phyloP scores from a whole-genome alignment of 1,284 basidiomycete genomes.

The Apiotrichum sp. region DNA sequence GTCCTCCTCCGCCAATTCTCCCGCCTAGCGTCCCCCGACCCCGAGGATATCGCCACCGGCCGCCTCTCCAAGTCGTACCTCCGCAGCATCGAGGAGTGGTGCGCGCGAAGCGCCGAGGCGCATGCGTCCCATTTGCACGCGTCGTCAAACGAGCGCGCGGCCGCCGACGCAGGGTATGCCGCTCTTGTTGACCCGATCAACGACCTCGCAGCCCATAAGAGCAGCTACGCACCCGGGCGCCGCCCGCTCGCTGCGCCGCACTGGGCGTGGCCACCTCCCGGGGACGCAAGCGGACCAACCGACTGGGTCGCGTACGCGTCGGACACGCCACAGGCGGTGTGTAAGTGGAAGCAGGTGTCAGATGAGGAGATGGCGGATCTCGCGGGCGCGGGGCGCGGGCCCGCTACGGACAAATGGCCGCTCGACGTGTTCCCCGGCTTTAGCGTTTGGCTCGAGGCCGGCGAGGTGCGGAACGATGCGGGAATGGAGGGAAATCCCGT shows the following conservation, averaged over 20 bases:
- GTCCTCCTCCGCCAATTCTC: not conserved
- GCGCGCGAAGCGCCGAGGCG: not conserved
- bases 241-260: not conserved
- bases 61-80: not conserved
- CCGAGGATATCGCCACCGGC: not conserved
- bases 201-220: not conserved
- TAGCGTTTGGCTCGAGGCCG: not conserved
- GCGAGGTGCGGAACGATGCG: not conserved
- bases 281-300: not conserved
- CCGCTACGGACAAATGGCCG: not conserved
- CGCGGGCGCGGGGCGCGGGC: not conserved
- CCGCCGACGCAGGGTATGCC: not conserved
- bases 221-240: not conserved
- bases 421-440: constrained; percentile 7
- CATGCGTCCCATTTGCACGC: not conserved
- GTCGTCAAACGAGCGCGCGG: not conserved
- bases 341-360: constrained; percentile 6
- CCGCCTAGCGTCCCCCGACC: not conserved
- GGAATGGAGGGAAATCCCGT: not conserved
- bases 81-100: not conserved
- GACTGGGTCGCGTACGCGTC: constrained; percentile 3
- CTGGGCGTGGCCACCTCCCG: not conserved
- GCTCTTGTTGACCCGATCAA: not conserved
- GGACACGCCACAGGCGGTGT: not conserved
- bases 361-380: not conserved